Evolutionary conservation across 331 rosid genomes (phyloP).

Genomic region (Acacia concinna): DNA sequence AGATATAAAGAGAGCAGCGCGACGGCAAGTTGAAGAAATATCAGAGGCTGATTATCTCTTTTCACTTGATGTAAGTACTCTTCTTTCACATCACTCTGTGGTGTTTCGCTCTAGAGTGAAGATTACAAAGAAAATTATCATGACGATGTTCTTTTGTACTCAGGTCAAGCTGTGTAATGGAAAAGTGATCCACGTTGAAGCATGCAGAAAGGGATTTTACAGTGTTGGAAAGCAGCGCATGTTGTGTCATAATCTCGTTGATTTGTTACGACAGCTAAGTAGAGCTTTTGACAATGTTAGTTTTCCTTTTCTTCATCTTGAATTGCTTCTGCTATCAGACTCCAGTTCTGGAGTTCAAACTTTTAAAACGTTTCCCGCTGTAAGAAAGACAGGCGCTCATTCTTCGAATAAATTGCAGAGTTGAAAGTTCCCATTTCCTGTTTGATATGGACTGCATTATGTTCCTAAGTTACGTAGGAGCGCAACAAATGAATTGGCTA

Average conservation of each 20-base stretch:
- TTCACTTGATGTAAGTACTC: conserved; percentile 69
- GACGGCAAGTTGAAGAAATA: conserved; percentile 66
- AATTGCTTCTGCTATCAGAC: not conserved
- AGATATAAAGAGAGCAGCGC: conserved; percentile 71
- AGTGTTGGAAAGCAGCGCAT: conserved; percentile 82
- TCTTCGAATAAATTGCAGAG: no score
- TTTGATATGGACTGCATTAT: not conserved
- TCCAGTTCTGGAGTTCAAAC: not conserved
- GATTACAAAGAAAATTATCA: not conserved
- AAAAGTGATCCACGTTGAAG: conserved; percentile 85
- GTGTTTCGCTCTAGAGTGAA: not conserved
- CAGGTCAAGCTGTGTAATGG: conserved; percentile 96
- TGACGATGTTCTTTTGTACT: not conserved
- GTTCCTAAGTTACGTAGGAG: not conserved
- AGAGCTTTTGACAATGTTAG: conserved; percentile 88
- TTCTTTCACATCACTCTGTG: not conserved
- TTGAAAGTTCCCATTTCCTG: not conserved
- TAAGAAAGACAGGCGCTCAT: no score
- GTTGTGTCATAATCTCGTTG: conserved; percentile 82
- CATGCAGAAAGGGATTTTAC: conserved; percentile 85
- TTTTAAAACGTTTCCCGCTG: not conserved
- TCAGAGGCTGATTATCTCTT: conserved; percentile 65
- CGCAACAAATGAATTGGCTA: not conserved
- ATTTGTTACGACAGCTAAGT: conserved; percentile 91
- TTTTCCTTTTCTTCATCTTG: not conserved